Percentiles rank a stretch among this genome's conserved stretches.
Conservation (phyloP, 1,139 yeast species). For the Pichia cactophila region DNA sequence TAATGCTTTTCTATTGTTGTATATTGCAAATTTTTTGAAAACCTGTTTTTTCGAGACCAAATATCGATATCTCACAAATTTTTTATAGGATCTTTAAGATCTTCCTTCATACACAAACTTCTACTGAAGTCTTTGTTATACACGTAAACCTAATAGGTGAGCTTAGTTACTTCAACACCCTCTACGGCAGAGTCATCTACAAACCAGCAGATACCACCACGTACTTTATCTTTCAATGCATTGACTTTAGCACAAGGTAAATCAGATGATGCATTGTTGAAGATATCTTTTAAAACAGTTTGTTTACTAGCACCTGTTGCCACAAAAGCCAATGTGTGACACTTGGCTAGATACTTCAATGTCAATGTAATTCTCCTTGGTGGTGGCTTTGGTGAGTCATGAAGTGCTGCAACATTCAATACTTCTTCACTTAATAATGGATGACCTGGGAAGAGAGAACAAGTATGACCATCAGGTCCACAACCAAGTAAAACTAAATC, state of each 20-base stretch:
- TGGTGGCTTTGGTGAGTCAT: conserved; percentile 72
- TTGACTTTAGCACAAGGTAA: conserved; percentile 77
- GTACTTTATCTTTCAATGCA: conserved; percentile 23
- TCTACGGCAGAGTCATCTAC: conserved; percentile 68
- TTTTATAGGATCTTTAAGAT: not conserved
- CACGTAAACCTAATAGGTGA: conserved; percentile 1
- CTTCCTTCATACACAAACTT: not conserved
- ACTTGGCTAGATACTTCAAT: conserved; percentile 51
- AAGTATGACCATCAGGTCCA: conserved; percentile 79
- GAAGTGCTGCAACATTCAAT: conserved; percentile 36
- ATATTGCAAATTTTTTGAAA: not conserved
- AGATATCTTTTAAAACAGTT: conserved; percentile 61
- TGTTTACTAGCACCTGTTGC: conserved; percentile 88
- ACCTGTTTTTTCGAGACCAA: too few relatives aligned
- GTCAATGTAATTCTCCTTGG: conserved; percentile 70
- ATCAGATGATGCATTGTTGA: conserved; percentile 38
- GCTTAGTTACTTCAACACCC: conserved; percentile 43
- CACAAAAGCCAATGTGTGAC: conserved; percentile 63
- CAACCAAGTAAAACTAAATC: conserved; percentile 65
- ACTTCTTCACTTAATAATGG: conserved; percentile 36
- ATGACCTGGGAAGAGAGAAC: conserved; percentile 65
- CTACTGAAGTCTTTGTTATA: not conserved
- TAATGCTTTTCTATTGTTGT: not conserved
- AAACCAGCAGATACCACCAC: conserved; percentile 61
- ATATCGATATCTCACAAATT: not conserved